Evolutionary conservation across 2,329 filamentous ascomycete genomes (phyloP).

Genomic region (Fusarium hostae): DNA sequence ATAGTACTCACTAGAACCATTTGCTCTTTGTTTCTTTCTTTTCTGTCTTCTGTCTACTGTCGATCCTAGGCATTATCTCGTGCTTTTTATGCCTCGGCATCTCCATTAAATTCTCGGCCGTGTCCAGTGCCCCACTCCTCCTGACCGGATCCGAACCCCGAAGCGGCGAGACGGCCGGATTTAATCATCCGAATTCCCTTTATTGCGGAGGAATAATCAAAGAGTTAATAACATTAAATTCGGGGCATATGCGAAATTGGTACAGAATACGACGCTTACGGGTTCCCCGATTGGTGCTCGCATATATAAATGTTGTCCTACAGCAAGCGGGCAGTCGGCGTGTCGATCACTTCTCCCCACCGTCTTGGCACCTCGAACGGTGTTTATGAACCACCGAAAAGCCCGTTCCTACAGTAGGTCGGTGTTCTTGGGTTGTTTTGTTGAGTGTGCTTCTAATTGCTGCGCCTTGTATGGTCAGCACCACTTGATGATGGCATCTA

Average conservation of each 20-base stretch:
- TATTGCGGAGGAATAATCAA: background rate
- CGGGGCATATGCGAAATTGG: background rate
- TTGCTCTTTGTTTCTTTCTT: background rate
- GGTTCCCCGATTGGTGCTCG: background rate
- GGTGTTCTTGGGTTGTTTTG: background rate
- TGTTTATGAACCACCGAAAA: background rate
- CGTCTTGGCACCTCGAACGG: conserved; percentile 7
- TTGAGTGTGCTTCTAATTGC: background rate
- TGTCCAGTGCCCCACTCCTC: background rate
- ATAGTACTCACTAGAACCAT: background rate
- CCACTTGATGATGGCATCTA: background rate
- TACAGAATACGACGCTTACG: background rate
- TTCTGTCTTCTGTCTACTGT: background rate
- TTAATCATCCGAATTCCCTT: conserved; percentile 4
- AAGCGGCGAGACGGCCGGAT: conserved; percentile 6
- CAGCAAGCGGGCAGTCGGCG: background rate
- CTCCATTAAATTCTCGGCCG: background rate
- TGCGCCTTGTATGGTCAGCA: background rate
- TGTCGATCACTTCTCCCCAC: background rate
- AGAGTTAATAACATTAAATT: background rate
- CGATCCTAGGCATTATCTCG: background rate
- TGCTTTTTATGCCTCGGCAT: conserved; percentile 1
- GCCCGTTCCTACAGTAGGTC: background rate
- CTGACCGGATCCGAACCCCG: conserved; percentile 1
- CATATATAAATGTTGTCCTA: background rate